Base-by-base conservation (phyloP, 495 filamentous ascomycete species). In the Aspergillus ellipticus region DNA sequence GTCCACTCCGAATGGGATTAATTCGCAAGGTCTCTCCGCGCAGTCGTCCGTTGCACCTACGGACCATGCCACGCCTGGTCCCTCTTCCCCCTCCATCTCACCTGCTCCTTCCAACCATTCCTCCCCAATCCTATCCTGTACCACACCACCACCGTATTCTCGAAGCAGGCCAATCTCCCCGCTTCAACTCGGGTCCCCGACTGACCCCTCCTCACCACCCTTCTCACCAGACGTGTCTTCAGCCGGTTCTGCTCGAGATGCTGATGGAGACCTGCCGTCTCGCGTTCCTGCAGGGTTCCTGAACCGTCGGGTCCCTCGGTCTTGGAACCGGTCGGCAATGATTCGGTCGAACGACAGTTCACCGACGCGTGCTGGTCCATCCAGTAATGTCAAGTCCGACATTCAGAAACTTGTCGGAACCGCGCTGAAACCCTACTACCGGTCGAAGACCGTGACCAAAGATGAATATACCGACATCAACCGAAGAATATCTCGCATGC, bases 401-500 rank as follows among this genome's bases (percentile, higher is more conserved):
- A 85, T 96, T 45, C 90, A 88, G 64, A 84, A 81, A 54, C 88
- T 96, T 73, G 92, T 96, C 47, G 84, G 86, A 24, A 72, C 78
- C 19, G 89, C 86, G 0, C 76, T 96, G 19, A 88, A 87, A 51
- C 89, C 92, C 19, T 82, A 88, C 58, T 95, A 88, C 57, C 82
- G 83, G 11, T 75, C 75, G 26, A 84, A 84, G 53, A 74, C 83
- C 42, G 74, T 96, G 9, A 85, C 84, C 29, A 85, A 89, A 61
- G 86, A 95, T 39, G 87, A 96, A 67, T 97, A 89, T 72, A 92
- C 86, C 5, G 82, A 85, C 43, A 92, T 96, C 72, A 96, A 96
- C 66, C 84, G 90, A 43, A 85, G 83, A 33, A 83, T 96, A 22
- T 94, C 88, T 13, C 82, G 89, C 16, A 86, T 82, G 71, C 73